These are phyloP conservation scores for Talaromyces adpressus DNA, from an alignment of 495 filamentous ascomycete genomes.

Conservation along the genomic window DNA sequence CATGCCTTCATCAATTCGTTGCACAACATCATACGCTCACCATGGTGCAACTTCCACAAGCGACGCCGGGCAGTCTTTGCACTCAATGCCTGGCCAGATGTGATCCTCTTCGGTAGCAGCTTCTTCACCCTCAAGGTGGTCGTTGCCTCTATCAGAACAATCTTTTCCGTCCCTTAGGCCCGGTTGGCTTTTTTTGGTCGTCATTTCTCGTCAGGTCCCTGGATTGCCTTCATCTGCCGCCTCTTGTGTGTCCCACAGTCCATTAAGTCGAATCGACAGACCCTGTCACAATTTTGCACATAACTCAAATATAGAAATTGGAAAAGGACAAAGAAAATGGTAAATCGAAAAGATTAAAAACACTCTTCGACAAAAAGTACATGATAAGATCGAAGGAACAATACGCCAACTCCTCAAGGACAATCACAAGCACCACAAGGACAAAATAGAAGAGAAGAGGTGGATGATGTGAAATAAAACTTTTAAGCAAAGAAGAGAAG, in stretches of 20 bases:
- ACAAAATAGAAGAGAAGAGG: constrained; percentile 15
- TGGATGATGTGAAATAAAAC: constrained; percentile 13
- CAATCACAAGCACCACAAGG: constrained; percentile 16
- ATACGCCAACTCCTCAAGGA: constrained; percentile 14
- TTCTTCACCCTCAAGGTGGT: background rate
- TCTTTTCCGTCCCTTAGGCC: background rate
- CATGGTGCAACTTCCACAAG: background rate
- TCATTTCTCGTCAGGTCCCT: background rate
- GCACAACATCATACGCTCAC: background rate
- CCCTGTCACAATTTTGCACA: background rate
- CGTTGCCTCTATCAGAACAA: background rate
- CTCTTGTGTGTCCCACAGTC: background rate
- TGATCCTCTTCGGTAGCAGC: background rate
- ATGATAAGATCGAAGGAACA: background rate
- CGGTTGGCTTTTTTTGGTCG: background rate
- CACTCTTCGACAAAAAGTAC: background rate
- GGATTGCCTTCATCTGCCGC: background rate
- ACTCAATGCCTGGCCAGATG: background rate
- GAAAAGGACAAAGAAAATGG: background rate
- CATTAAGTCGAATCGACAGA: background rate
- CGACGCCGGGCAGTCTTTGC: background rate
- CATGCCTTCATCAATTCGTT: background rate
- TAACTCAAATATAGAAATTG: background rate
- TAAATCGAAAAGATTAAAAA: background rate
- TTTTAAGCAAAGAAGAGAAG: constrained; percentile 11